These are phyloP conservation scores for Cucurbitaria berberidis DNA, from an alignment of 2,329 filamentous ascomycete genomes.

Conservation along the genomic window DNA sequence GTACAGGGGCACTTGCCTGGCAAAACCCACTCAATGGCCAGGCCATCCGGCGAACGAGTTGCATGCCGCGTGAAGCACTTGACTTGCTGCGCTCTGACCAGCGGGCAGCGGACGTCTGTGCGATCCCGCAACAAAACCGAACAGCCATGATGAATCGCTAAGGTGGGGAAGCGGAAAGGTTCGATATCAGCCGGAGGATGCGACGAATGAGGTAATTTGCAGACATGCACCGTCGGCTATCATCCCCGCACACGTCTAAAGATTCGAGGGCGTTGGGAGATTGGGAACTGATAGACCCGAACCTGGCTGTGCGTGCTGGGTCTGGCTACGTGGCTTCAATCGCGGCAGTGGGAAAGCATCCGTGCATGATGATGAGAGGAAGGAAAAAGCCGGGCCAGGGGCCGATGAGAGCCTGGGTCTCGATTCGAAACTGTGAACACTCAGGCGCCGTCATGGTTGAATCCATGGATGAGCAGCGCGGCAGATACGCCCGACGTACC, in stretches of 20 bases:
- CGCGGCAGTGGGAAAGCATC: neutral
- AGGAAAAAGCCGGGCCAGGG: neutral
- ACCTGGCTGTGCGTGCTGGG: neutral
- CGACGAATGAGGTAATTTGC: conserved; percentile 3
- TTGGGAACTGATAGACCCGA: neutral
- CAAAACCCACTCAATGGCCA: neutral
- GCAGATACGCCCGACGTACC: neutral
- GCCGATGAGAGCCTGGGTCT: neutral
- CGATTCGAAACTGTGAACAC: neutral
- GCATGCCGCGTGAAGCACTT: neutral
- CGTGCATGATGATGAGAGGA: neutral
- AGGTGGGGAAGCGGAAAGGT: conserved; percentile 23
- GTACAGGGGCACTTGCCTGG: neutral
- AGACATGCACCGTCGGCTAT: neutral
- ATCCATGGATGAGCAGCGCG: neutral
- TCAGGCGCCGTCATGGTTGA: neutral
- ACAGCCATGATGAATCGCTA: conserved; percentile 18
- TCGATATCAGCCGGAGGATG: conserved; percentile 7
- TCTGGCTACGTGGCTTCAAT: conserved; percentile 19
- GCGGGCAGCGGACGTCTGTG: conserved; percentile 10
- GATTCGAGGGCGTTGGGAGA: neutral
- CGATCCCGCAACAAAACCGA: conserved; percentile 4
- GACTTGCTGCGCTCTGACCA: neutral
- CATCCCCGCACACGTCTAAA: neutral
- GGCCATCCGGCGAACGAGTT: neutral